Base-by-base conservation (phyloP, 1,284 basidiomycete species). In the Gymnopus androsaceus region DNA sequence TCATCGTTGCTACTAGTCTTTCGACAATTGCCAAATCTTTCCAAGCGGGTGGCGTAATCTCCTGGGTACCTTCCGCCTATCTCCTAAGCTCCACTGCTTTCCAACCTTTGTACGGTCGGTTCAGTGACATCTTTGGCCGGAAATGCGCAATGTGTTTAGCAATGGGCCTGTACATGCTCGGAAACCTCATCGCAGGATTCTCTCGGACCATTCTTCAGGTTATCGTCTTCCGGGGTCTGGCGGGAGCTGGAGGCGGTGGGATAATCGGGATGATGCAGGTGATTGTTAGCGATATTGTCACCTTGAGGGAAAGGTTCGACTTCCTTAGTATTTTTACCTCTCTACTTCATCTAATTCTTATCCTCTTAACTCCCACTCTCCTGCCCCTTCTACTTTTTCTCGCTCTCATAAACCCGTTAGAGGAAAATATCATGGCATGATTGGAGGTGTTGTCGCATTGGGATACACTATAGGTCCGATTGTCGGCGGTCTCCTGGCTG, bases 51-150 rank as follows among this genome's bases (percentile, higher is more conserved):
- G 78, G 85, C 2, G 75, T 87, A 14, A 75, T 79, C 9, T 83
- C 83, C 1, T 92, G 88, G 87, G 87, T 92, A 0, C 85, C 84
- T 0, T 82, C 83, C 0, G 80, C 78, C 0, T 88, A 87, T 63
- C 73, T 89, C 30, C 71, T 89, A 51, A 86, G 84, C 0, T 82
- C 79, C 0, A 84, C 87, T 6, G 81, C 83, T 14, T 85, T 88
- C 60, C 88, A 90, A 60, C 78, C 79, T 2, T 56, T 81, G 1
- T 81, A 89, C 67, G 88, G 88, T 31, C 79, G 87, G 5, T 81
- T 90, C 74, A 85, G 75, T 47, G 89, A 92, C 61, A 90, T 88
- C 33, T 91, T 90, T 61, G 90, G 90, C 15, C 76, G 90, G 28
- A 92, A 92, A 66, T 69, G 73, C 17, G 81, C 83, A 0, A 72